A percentile compares a stretch with the other conserved stretches of the same genome.
These are phyloP conservation scores for Phaffia tasmanica DNA, from an alignment of 768 basidiomycete species.

Conservation along the genomic window DNA sequence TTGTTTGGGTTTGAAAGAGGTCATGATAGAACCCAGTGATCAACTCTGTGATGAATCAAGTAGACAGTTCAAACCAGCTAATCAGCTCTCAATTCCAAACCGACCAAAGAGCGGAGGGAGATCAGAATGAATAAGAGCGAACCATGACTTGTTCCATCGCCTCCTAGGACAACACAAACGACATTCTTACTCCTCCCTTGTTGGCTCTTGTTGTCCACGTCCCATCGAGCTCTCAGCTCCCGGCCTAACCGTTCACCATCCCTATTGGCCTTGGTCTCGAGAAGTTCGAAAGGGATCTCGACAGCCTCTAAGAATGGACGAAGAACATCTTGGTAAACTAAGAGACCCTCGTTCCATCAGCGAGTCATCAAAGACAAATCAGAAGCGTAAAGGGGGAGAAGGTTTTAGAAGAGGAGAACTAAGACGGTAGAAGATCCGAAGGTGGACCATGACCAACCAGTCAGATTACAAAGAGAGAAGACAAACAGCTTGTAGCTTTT, in stretches of 20 bases:
- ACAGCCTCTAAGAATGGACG: no score
- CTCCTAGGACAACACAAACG: slow-evolving; percentile 45
- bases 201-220: not conserved
- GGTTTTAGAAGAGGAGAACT: no score
- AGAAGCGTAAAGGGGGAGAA: no score
- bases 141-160: slow-evolving; percentile 76
- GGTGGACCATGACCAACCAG: no score
- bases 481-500: no score
- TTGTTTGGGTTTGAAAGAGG: not conserved
- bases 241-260: slow-evolving; percentile 15
- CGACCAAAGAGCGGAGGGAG: not conserved
- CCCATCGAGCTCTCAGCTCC: not conserved
- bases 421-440: no score
- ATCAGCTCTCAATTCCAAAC: not conserved
- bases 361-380: no score
- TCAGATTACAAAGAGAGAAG: no score
- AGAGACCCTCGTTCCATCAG: no score
- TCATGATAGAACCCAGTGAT: slow-evolving; percentile 47
- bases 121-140: not conserved
- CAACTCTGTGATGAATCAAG: slow-evolving; percentile 45
- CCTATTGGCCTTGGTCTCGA: slow-evolving; percentile 1
- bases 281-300: not conserved
- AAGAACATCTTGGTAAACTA: no score
- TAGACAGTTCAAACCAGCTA: not conserved
- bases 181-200: slow-evolving; percentile 16